Evolutionary conservation across 768 basidiomycete genomes (phyloP), one percentile per base, ranked within the genome.

Genomic region (Amanita pallidorosea): DNA sequence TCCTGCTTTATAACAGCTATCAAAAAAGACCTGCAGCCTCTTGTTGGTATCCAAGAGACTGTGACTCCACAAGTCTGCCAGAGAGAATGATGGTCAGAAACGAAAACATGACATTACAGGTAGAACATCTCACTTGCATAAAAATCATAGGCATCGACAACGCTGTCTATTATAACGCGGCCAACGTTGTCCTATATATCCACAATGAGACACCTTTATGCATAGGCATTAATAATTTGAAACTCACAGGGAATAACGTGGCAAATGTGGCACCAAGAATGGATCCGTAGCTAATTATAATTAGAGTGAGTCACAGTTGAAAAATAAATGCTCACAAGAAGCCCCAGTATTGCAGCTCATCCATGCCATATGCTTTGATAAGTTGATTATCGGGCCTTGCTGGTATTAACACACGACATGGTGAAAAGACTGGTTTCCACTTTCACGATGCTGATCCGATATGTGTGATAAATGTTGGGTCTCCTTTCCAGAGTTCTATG

Each of bases 71-170:
- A 60, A 51, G 2, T 63, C 72, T 70, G 54, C n/a, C n/a, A n/a
- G 27, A 27, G 6, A 43, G 9, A 18, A 29, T 23, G 13, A 8
- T 31, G 13, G 9, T 38, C 25, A 27, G n/a, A 36, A 11, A 44
- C 7, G 11, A 11, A 8, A 20, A 18, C 11, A 13, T 22, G 17
- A 15, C 40, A 29, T n/a, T n/a, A n/a, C n/a, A n/a, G n/a, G 12
- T 27, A 4, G 27, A 15, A 22, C 22, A 22, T 48, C 60, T 35
- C 53, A 69, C 71, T 61, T 11, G 62, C 54, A 48, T 67, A 74
- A 50, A 71, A 72, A 43, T 70, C 58, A 27, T 71, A 67, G 1
- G 66, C 56, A 38, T 72, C 70, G 18, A 66, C 62, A n/a, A 71
- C 69, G 17, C 70, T 70, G 42, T 73, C 71, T 18, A 72, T 61